Evolutionary conservation across 805 yeast species (phyloP).

Genomic region (Hanseniaspora guilliermondii): DNA sequence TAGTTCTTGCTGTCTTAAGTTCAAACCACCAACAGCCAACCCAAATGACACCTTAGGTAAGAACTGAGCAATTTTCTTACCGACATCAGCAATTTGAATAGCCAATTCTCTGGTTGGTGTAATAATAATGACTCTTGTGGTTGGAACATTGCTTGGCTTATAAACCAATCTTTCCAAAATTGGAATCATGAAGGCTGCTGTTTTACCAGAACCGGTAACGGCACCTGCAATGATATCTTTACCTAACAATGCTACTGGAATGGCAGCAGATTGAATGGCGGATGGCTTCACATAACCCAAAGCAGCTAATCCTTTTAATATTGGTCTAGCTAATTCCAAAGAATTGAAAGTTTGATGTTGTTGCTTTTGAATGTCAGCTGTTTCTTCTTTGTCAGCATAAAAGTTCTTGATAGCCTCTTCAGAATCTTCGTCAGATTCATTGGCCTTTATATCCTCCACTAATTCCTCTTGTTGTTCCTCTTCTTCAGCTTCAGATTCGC

Average conservation of each 20-base stretch:
- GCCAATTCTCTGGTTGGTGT: conserved; percentile 98
- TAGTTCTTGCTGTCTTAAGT: conserved; percentile 89
- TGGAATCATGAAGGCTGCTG: conserved; percentile 96
- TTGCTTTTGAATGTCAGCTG: conserved; percentile 39
- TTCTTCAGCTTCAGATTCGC: conserved; percentile 23
- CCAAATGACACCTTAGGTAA: conserved; percentile 74
- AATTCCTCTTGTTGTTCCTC: conserved; percentile 20
- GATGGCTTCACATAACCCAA: conserved; percentile 82
- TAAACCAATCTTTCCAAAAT: conserved; percentile 82
- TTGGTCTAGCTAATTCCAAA: conserved; percentile 77
- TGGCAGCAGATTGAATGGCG: conserved; percentile 85
- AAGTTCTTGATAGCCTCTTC: conserved; percentile 74
- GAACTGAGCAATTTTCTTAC: conserved; percentile 66
- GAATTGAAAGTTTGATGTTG: conserved; percentile 59
- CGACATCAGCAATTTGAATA: conserved; percentile 90
- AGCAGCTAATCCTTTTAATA: conserved; percentile 66
- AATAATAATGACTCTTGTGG: conserved; percentile 80
- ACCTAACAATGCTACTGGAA: conserved; percentile 86
- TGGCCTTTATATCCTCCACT: conserved; percentile 13
- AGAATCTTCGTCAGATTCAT: conserved; percentile 30
- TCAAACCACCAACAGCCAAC: conserved; percentile 95
- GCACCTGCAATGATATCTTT: conserved; percentile 98
- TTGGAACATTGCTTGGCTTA: conserved; percentile 73
- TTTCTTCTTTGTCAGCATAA: conserved; percentile 48
- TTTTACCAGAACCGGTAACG: conserved; percentile 97